Conservation (phyloP, 2,329 filamentous ascomycete genomes). For the Bipolaris sorokiniana region DNA sequence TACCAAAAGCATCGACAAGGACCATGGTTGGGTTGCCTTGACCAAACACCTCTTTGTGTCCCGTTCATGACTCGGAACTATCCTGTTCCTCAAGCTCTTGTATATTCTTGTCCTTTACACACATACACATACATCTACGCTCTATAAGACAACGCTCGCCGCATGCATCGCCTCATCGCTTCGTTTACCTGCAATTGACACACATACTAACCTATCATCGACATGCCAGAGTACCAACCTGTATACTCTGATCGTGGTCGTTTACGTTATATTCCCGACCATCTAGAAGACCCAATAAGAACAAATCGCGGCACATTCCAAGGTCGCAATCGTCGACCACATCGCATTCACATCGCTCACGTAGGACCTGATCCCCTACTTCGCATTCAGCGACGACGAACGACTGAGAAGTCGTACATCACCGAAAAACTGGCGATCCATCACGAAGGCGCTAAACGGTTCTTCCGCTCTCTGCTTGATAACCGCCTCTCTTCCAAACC, state of each 20-base stretch:
- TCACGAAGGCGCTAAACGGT: slow-evolving; percentile 57
- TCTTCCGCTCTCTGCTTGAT: slow-evolving; percentile 56
- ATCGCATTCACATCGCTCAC: slow-evolving; percentile 63
- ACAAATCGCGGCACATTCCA: slow-evolving; percentile 52
- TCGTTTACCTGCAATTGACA: slow-evolving; percentile 24
- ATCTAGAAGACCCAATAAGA: slow-evolving; percentile 35
- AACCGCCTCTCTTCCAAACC: slow-evolving; percentile 37
- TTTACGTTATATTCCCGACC: slow-evolving; percentile 48
- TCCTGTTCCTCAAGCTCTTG: slow-evolving; percentile 40
- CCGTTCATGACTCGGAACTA: slow-evolving; percentile 38
- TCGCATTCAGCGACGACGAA: slow-evolving; percentile 37
- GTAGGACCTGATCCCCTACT: slow-evolving; percentile 53
- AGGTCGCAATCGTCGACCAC: slow-evolving; percentile 59
- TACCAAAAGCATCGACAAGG: slow-evolving; percentile 43
- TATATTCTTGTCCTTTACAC: slow-evolving; percentile 21
- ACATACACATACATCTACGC: slow-evolving; percentile 17
- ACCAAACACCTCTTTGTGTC: slow-evolving; percentile 44
- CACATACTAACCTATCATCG: slow-evolving; percentile 38
- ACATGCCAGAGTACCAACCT: slow-evolving; percentile 49
- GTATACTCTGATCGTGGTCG: slow-evolving; percentile 49
- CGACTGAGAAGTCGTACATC: slow-evolving; percentile 44
- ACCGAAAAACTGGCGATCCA: slow-evolving; percentile 59
- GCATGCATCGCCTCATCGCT: slow-evolving; percentile 22
- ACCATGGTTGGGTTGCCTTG: slow-evolving; percentile 40
- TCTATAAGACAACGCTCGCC: slow-evolving; percentile 30